Percentiles rank a stretch among this genome's conserved stretches.
Conservation (phyloP, 164 flowering plant genomes). For the Sedum album region DNA sequence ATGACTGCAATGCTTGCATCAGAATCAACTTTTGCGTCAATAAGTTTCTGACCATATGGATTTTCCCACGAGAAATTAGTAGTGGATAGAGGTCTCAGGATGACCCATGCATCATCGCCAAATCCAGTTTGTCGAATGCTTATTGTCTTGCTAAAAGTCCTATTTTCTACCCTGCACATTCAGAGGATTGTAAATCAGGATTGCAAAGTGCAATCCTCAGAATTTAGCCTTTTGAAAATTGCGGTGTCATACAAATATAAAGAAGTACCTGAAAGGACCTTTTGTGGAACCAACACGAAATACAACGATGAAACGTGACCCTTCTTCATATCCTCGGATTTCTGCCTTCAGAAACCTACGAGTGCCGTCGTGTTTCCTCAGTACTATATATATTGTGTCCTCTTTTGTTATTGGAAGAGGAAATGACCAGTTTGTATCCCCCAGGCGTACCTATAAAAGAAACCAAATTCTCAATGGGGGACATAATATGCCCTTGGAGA, state of each 20-base stretch:
- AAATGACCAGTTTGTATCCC: conserved; percentile 80
- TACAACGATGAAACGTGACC: conserved; percentile 83
- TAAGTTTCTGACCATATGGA: conserved; percentile 69
- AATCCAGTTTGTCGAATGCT: conserved; percentile 78
- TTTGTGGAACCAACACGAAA: conserved; percentile 72
- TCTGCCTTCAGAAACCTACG: conserved; percentile 58
- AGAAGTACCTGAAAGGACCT: conserved; percentile 74
- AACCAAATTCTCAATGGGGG: conserved; percentile 6
- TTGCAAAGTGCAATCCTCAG: background rate
- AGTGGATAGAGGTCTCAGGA: conserved; percentile 59
- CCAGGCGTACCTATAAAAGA: conserved; percentile 49
- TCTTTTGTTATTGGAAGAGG: conserved; percentile 75
- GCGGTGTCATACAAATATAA: background rate
- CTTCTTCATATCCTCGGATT: conserved; percentile 96
- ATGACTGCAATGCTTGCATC: conserved; percentile 20
- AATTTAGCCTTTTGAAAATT: background rate
- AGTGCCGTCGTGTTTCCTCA: conserved; percentile 44
- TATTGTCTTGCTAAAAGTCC: conserved; percentile 46
- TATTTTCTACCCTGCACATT: conserved; percentile 72
- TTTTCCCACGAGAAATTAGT: conserved; percentile 83
- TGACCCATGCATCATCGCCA: conserved; percentile 65
- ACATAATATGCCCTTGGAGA: background rate
- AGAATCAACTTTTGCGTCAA: conserved; percentile 46
- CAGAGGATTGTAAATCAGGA: conserved; percentile 9
- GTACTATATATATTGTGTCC: conserved; percentile 59